Evolutionary conservation across 495 filamentous ascomycete genomes (phyloP), one percentile per base, ranked within the genome.

Genomic region (Jackrogersella multiformis): DNA sequence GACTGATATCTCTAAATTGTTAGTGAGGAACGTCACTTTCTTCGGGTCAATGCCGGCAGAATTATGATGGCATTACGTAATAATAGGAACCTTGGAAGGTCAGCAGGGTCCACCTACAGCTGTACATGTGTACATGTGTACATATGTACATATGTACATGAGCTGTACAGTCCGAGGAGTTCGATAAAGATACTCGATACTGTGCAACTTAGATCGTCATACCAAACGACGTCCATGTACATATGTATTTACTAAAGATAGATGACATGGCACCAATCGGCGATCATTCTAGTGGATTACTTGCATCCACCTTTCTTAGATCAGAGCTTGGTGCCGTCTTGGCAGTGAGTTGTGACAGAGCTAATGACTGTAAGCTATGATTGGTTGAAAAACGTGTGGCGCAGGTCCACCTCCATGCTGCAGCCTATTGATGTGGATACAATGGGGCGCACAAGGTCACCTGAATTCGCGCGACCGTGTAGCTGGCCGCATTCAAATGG

Each of bases 401-500:
- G 41, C 4, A 24, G 28, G 15, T 53, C 38, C 24, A 61, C 26
- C 10, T 30, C 24, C 10, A 30, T 15, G 61, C 39, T 56, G 61
- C 21, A 61, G 67, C 67, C 67, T 70, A 61, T 57, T 55, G 12
- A 39, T n/a, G n/a, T n/a, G n/a, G n/a, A n/a, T n/a, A n/a, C n/a
- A n/a, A n/a, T n/a, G 51, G 10, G 28, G 45, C 28, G 2, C 28
- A 58, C 36, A 56, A 55, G 58, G 61, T 70, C 67, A 70, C 56
- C 49, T 70, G 67, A 70, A 61, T 65, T 65, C 67, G 67, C 61
- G 67, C 35, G n/a, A 56, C 21, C 2, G 53, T 64, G 59, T 24
- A 38, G 23, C 32, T 44, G 60, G 34, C 35, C 36, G 56, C 54
- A 69, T 61, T 61, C 55, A 56, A 59, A 69, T 64, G 55, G 60